Evolutionary conservation across 345 rosid genomes (phyloP), one percentile per base, ranked within the genome.

Genomic region (Leavenworthia alabamica): DNA sequence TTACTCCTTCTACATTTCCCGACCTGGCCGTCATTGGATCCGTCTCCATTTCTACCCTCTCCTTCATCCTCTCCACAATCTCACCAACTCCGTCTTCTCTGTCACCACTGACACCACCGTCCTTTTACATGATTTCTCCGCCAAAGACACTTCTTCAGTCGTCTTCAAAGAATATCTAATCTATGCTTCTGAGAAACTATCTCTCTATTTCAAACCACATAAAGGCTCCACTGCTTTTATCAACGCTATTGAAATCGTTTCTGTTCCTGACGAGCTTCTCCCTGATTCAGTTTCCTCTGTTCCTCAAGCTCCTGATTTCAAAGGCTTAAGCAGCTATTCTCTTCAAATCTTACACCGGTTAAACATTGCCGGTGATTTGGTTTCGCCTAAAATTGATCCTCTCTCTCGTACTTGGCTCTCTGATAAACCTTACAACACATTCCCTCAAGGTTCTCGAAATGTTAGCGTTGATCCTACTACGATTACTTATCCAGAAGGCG

Each of bases 21-120:
- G 68, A 3, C 79, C 77, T 0, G 95, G 95, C 0, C 68, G 78
- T 50, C 95, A 88, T 64, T 88, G 90, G 95, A 56, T 92, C 64
- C 92, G 88, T 8, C 92, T 92, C 67, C 78, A 92, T 64, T 86
- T 92, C 15, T 73, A 80, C 66, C 87, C 98, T 3, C 76, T 86
- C 23, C 73, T 79, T 39, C 85, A 89, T 64, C 82, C 82, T 14
- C 67, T 60, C 2, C 64, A 75, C 57, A 68, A 86, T 50, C 85
- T 86, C 19, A 74, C 72, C 0, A 11, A 22, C 0, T 82, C 90
- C 5, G 78, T 76, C 73, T 88, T 88, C 78, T 60, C 81, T 26
- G 78, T 91, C 67, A 58, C 75, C 17, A 72, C 88, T 2, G 78
- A 80, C 6, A 72, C 77, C n/a, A 75, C 79, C 43, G 83, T 92